A percentile compares a stretch with the other conserved stretches of the same genome.
Evolutionary conservation across 2,329 filamentous ascomycete genomes (phyloP).

Genomic region (Xylaria sp.): DNA sequence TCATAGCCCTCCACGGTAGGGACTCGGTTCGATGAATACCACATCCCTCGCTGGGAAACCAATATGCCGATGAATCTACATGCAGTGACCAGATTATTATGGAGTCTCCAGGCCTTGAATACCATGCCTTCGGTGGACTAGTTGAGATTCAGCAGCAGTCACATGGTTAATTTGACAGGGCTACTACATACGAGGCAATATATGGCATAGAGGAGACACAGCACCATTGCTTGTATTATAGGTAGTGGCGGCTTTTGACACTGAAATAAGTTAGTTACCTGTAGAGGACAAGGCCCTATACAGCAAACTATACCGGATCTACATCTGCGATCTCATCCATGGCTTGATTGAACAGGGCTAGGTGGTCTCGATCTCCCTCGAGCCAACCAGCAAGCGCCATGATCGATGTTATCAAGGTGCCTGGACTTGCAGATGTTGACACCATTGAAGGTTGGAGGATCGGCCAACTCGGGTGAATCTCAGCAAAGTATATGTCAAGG

Average conservation of each 20-base stretch:
- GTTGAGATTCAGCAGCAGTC: background rate
- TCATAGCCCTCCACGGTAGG: conserved; percentile 22
- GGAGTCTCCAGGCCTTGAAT: conserved; percentile 40
- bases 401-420: conserved; percentile 39
- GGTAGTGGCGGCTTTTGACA: conserved; percentile 32
- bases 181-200: conserved; percentile 37
- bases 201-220: conserved; percentile 41
- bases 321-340: conserved; percentile 39
- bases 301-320: conserved; percentile 33
- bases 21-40: conserved; percentile 25
- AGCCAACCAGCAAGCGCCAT: conserved; percentile 44
- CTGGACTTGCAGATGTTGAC: conserved; percentile 24
- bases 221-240: conserved; percentile 39
- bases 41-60: conserved; percentile 36
- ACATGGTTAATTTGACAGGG: background rate
- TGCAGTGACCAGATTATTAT: conserved; percentile 38
- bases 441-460: conserved; percentile 40
- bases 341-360: conserved; percentile 35
- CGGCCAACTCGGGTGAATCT: conserved; percentile 42
- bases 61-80: conserved; percentile 42
- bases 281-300: background rate
- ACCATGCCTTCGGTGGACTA: conserved; percentile 41
- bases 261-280: conserved; percentile 23
- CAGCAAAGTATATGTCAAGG: conserved; percentile 37
- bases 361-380: conserved; percentile 39